Base-by-base conservation (phyloP, 495 filamentous ascomycete species). In the Aspergillus saccharolyticus region DNA sequence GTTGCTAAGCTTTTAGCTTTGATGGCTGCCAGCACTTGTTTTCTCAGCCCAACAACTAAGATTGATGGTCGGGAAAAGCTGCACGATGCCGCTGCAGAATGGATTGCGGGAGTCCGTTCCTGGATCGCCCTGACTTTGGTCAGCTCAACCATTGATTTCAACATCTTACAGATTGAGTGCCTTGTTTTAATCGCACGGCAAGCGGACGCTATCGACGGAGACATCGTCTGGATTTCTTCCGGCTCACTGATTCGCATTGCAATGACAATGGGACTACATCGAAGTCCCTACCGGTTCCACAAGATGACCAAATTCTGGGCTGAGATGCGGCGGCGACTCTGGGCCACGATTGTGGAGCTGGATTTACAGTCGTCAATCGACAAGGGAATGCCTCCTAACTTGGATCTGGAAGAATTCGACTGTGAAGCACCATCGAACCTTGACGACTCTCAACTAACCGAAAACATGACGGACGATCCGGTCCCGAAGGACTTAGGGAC, bases 261-360 rank as follows among this genome's bases (percentile, higher is more conserved):
- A 8, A 83, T 83, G 73, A 75, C 75, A 15, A 81, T 85, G 66
- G 81, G 82, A 2, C 56, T 86, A 16, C 82, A 88, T 59, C 79
- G 80, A 4, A 81, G 85, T 59, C 84, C 84, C 0, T 71, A 71
- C 18, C 69, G 78, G 39, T 79, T 84, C 47, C 73, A 70, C 1
- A 65, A 65, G 28, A 78, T 82, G 68, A 63, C 75, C 1, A 43
- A 69, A 0, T 71, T 81, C 18, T 76, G 80, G 56, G 73, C 72
- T 4, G 83, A 88, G 57, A 52, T 84, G 22, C 80, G 83, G 3
- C 77, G 85, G 48, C 70, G 84, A 19, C 55, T 87, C 3, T 88
- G 85, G 85, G 76, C 76, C 15, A 86, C 83, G 4, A 79, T 88
- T 22, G 61, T 87, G 17, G 85, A 88, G 55, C 60, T 87, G 24